These are phyloP conservation scores for Aureobasidium sp. DNA, from an alignment of 2,329 filamentous ascomycete species.

Conservation along the genomic window DNA sequence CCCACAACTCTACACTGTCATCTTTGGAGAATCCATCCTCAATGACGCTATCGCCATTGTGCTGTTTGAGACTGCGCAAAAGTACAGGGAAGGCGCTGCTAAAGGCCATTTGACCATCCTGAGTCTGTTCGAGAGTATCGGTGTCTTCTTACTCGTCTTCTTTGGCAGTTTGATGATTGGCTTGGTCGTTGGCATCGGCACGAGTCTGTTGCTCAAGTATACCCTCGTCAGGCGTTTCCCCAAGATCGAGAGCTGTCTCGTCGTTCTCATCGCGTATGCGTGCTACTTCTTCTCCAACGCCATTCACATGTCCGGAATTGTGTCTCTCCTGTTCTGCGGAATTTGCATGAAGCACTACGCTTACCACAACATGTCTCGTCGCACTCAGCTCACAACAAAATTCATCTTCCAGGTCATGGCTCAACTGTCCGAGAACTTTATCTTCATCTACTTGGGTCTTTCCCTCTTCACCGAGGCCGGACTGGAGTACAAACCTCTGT, in stretches of 20 bases:
- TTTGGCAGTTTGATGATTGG: slow-evolving; percentile 90
- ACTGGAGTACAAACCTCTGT: slow-evolving; percentile 83
- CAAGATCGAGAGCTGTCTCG: slow-evolving; percentile 92
- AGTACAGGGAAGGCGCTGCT: slow-evolving; percentile 71
- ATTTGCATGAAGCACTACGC: slow-evolving; percentile 98
- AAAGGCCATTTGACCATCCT: slow-evolving; percentile 63
- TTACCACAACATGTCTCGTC: slow-evolving; percentile 99
- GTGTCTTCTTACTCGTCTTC: slow-evolving; percentile 92
- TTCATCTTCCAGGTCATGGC: slow-evolving; percentile 93
- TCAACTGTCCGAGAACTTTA: slow-evolving; percentile 96
- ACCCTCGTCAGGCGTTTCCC: slow-evolving; percentile 87
- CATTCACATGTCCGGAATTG: slow-evolving; percentile 92
- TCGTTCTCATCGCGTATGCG: slow-evolving; percentile 89
- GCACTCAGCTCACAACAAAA: slow-evolving; percentile 95
- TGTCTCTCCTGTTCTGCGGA: slow-evolving; percentile 92
- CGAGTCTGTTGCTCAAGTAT: slow-evolving; percentile 85
- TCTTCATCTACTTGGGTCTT: slow-evolving; percentile 96
- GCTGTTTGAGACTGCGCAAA: slow-evolving; percentile 93
- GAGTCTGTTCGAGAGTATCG: slow-evolving; percentile 82
- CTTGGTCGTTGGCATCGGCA: slow-evolving; percentile 74
- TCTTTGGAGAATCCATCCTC: slow-evolving; percentile 95
- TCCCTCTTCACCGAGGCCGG: slow-evolving; percentile 88
- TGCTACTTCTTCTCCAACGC: slow-evolving; percentile 98
- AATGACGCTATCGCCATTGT: slow-evolving; percentile 99
- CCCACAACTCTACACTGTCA: slow-evolving; percentile 95